Base-by-base conservation (phyloP, 495 filamentous ascomycete species). In the Penicillium flavigenum region DNA sequence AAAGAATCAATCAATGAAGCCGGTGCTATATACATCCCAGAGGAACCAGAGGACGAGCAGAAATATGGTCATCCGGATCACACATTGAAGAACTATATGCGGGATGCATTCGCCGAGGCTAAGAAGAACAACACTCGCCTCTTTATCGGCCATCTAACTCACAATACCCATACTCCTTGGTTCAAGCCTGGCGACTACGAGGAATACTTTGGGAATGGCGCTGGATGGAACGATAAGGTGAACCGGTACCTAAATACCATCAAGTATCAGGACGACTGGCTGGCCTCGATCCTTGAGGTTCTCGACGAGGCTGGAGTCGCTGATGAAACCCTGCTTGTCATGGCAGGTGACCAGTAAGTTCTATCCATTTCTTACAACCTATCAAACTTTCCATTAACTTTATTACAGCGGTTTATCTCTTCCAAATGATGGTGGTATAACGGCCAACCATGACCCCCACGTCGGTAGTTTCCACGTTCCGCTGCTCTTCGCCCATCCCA, bases 291-390 rank as follows among this genome's bases (percentile, higher is more conserved):
- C 17, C 58, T 77, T n/a, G 47, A 70, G 0, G 39, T 76, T 17
- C 53, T 79, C 14, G 66, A 77, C 29, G 68, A 76, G 8, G 57
- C 63, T 9, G 73, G 68, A 19, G 69, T 77, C 8, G 67, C 71
- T 11, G 62, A 77, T 27, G 69, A 79, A 61, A 79, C 75, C 12
- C 61, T 79, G 26, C 59, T 79, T 12, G 69, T 77, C 11, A 68
- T 77, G 57, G 65, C 73, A 27, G 76, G 76, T 49, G 75, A 79
- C 49, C 76, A 79, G 72, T 75, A 72, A 64, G 71, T 64, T 38
- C 5, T 17, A 10, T 20, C 9, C 14, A 32, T 2, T 5, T 14
- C 11, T 34, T 17, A 2, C 10, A 11, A 2, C 22, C 11, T 6
- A 7, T 26, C 24, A 10, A 31, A 9, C 7, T 45, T 41, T 24